Evolutionary conservation across 805 yeast genomes (phyloP).

Genomic region (Teunomyces gatunensis): DNA sequence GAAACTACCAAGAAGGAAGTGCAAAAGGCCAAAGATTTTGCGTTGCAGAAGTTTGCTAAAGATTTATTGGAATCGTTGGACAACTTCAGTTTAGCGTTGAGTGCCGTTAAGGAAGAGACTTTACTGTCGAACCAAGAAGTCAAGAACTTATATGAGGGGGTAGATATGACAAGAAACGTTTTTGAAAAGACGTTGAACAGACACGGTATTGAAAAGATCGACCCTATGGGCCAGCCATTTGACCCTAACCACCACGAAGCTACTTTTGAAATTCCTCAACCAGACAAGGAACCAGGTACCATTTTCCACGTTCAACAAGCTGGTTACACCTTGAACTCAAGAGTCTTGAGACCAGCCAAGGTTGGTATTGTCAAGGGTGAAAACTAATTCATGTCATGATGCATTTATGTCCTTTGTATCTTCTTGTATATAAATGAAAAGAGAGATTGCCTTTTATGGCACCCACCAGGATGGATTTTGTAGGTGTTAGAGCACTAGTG

Average conservation of each 20-base stretch:
- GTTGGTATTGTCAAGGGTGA: conserved; percentile 82
- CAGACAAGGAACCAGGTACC: conserved; percentile 88
- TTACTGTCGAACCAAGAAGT: conserved; percentile 60
- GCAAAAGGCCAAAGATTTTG: conserved; percentile 84
- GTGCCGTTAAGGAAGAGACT: conserved; percentile 65
- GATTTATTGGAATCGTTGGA: conserved; percentile 88
- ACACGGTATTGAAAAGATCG: conserved; percentile 78
- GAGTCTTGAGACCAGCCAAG: conserved; percentile 93
- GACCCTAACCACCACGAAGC: conserved; percentile 95
- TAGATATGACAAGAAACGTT: conserved; percentile 82
- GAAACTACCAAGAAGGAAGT: conserved; percentile 85
- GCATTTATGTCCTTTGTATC: conserved; percentile 4
- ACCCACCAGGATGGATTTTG: too few relatives aligned
- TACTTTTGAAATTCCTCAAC: conserved; percentile 80
- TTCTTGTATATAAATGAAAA: neutral
- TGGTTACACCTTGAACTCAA: conserved; percentile 80
- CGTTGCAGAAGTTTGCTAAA: conserved; percentile 86
- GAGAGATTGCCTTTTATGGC: neutral
- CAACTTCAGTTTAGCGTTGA: conserved; percentile 83
- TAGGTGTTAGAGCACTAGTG: too few relatives aligned
- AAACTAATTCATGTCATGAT: neutral
- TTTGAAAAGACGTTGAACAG: conserved; percentile 78
- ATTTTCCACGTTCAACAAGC: conserved; percentile 90
- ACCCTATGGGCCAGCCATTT: conserved; percentile 80
- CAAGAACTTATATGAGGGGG: conserved; percentile 79